Conservation (phyloP, 2,329 filamentous ascomycete species). For the Myrmaecium sp. region DNA sequence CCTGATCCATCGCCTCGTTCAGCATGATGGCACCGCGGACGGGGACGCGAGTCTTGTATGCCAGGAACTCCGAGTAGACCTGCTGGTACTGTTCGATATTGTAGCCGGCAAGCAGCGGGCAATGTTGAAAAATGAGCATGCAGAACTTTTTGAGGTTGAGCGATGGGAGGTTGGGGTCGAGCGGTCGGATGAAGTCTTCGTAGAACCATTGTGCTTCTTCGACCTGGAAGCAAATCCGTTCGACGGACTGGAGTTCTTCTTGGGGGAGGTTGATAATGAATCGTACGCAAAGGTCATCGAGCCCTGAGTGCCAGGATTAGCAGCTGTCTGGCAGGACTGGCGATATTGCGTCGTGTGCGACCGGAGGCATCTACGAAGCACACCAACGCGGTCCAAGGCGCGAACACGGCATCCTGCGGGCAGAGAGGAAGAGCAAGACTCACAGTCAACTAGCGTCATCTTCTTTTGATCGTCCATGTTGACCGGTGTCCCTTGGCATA, state of each 20-base stretch:
- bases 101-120: slow-evolving; percentile 70
- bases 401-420: background rate
- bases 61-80: slow-evolving; percentile 81
- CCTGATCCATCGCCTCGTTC: slow-evolving; percentile 85
- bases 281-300: slow-evolving; percentile 94
- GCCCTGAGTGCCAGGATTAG: slow-evolving; percentile 55
- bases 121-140: slow-evolving; percentile 82
- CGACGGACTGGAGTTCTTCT: slow-evolving; percentile 76
- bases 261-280: slow-evolving; percentile 95
- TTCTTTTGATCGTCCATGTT: slow-evolving; percentile 61
- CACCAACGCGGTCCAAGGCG: background rate
- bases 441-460: slow-evolving; percentile 84
- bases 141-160: slow-evolving; percentile 76
- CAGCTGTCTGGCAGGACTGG: too few species aligned
- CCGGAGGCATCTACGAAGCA: background rate
- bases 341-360: background rate
- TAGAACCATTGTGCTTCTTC: slow-evolving; percentile 99
- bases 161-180: slow-evolving; percentile 69
- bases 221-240: slow-evolving; percentile 94
- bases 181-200: slow-evolving; percentile 92
- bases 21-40: slow-evolving; percentile 88
- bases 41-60: slow-evolving; percentile 87
- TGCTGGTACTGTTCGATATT: slow-evolving; percentile 59
- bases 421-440: slow-evolving; percentile 12
- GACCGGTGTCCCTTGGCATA: slow-evolving; percentile 43